These are phyloP conservation scores for Fusarium nelsonii DNA, from an alignment of 2,329 filamentous ascomycete genomes.

Conservation along the genomic window DNA sequence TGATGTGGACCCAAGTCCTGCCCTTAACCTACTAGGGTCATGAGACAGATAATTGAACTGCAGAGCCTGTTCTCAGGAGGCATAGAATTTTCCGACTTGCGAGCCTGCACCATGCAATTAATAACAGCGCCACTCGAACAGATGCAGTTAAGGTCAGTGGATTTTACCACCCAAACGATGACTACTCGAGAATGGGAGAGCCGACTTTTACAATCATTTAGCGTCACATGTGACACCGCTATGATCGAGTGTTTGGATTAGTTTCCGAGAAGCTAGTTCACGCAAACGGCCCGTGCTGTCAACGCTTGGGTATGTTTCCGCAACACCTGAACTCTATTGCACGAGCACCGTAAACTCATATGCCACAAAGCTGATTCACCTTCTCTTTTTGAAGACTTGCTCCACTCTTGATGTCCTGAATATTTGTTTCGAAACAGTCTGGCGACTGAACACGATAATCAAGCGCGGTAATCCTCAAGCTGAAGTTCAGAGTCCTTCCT, in stretches of 20 bases:
- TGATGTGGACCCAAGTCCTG: too few relatives aligned
- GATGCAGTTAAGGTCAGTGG: too few relatives aligned
- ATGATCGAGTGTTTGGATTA: background rate
- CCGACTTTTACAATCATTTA: too few relatives aligned
- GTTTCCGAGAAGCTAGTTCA: background rate
- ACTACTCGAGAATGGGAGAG: too few relatives aligned
- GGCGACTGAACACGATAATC: background rate
- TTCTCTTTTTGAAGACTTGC: background rate
- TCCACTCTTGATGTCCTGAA: background rate
- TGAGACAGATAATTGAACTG: too few relatives aligned
- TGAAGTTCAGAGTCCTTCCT: background rate
- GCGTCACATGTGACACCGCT: conserved; percentile 1
- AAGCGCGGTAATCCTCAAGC: background rate
- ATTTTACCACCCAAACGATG: too few relatives aligned
- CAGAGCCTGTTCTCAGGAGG: too few relatives aligned
- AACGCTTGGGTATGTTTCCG: background rate
- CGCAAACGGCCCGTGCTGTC: background rate
- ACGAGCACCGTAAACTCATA: background rate
- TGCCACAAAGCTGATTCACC: background rate
- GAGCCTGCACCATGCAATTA: too few relatives aligned
- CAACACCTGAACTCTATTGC: background rate
- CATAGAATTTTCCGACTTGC: too few relatives aligned
- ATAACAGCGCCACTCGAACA: too few relatives aligned
- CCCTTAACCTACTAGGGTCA: too few relatives aligned
- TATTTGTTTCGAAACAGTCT: background rate